Percentiles rank a stretch among this genome's conserved stretches.
Conservation (phyloP, 495 filamentous ascomycete species). For the Xylaria longipes region DNA sequence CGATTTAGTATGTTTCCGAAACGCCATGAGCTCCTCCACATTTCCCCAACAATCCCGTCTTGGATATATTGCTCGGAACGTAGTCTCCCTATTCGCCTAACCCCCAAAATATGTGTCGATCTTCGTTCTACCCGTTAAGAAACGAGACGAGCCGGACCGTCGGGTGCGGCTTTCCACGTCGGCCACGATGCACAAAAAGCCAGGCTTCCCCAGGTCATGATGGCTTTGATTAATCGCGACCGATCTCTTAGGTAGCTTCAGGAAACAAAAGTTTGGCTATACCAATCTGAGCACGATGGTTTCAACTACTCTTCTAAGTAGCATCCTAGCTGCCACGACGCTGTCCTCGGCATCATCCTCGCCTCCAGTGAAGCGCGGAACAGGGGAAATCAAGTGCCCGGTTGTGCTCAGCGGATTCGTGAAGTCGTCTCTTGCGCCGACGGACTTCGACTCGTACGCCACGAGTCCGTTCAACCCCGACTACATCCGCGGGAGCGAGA, state of each 20-base stretch:
- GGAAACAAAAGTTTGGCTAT: neutral
- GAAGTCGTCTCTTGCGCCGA: slow-evolving; percentile 32
- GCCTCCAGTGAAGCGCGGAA: slow-evolving; percentile 31
- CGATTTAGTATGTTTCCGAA: slow-evolving; percentile 15
- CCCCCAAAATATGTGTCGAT: neutral
- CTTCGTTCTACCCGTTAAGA: neutral
- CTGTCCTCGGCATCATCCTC: slow-evolving; percentile 31
- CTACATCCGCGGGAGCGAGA: slow-evolving; percentile 54
- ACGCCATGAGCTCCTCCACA: slow-evolving; percentile 33
- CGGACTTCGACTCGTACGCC: slow-evolving; percentile 51
- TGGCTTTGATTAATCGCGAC: neutral
- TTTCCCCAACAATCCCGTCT: slow-evolving; percentile 29
- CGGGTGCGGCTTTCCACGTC: slow-evolving; percentile 1
- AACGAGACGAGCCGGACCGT: slow-evolving; percentile 11
- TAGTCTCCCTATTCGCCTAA: slow-evolving; percentile 26
- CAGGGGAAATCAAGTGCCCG: slow-evolving; percentile 48
- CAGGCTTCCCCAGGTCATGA: neutral
- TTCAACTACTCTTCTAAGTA: slow-evolving; percentile 31
- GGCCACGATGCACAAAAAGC: slow-evolving; percentile 19
- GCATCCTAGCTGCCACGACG: slow-evolving; percentile 27
- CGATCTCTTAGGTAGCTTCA: neutral
- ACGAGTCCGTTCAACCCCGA: slow-evolving; percentile 54
- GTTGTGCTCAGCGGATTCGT: slow-evolving; percentile 55
- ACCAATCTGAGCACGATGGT: slow-evolving; percentile 30
- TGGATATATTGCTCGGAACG: slow-evolving; percentile 37